Conservation (phyloP, 2,329 filamentous ascomycete species). For the Lachnellula hyalina region DNA sequence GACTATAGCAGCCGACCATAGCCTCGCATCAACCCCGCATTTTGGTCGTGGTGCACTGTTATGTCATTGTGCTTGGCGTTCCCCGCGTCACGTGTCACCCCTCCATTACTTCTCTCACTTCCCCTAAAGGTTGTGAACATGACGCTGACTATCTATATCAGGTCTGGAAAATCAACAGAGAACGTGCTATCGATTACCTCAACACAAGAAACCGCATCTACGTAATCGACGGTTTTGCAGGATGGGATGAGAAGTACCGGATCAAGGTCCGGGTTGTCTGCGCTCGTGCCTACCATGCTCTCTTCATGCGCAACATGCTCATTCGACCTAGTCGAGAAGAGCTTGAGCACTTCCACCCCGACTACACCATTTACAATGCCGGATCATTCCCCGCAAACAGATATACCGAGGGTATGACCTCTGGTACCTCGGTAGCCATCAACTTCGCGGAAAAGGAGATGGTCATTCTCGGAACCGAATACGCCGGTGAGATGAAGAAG, state of each 20-base stretch:
- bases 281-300: slow-evolving; percentile 96
- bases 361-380: slow-evolving; percentile 99
- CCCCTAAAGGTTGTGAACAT: not conserved
- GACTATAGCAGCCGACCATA: not conserved
- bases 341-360: slow-evolving; percentile 94
- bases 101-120: not conserved
- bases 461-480: slow-evolving; percentile 99
- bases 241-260: slow-evolving; percentile 97
- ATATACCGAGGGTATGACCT: slow-evolving; percentile 98
- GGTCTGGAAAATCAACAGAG: slow-evolving; percentile 99
- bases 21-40: slow-evolving; percentile 19
- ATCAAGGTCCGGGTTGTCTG: slow-evolving; percentile 98
- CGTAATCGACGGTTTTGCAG: slow-evolving; percentile 93
- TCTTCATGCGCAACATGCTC: slow-evolving; percentile 99
- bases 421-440: slow-evolving; percentile 93
- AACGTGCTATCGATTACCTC: slow-evolving; percentile 97
- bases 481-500: slow-evolving; percentile 97
- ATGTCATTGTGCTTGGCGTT: slow-evolving; percentile 21
- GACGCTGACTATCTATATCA: slow-evolving; percentile 36
- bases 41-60: slow-evolving; percentile 18
- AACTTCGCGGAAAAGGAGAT: slow-evolving; percentile 99
- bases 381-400: slow-evolving; percentile 98
- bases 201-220: slow-evolving; percentile 99
- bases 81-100: slow-evolving; percentile 15
- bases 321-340: slow-evolving; percentile 89